Evolutionary conservation across 2,329 filamentous ascomycete species (phyloP), one percentile per base, ranked within the genome.

Genomic region (Taxawa tesnikishii): DNA sequence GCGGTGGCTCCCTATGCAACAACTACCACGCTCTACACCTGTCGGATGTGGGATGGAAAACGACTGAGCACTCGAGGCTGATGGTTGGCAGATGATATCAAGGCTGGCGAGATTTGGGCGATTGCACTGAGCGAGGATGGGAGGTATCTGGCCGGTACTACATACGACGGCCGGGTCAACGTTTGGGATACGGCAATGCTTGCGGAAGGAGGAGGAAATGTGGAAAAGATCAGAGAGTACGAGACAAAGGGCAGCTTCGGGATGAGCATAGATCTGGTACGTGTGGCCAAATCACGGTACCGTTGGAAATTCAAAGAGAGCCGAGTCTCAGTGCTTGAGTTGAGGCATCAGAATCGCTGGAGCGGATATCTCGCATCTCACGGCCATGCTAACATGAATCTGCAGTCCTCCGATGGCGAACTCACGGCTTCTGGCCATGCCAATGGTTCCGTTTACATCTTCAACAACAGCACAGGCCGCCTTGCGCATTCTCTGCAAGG

Each of bases 171-270:
- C 3, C 74, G 79, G 33, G 75, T 96, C 49, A 85, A 87, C 46
- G 81, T 96, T 25, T 96, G 87, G 83, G 78, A 93, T 50, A 51
- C 61, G 12, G 48, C 57, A 9, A 45, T 40, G 17, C 41, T 54
- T 21, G 28, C 43, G 3, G 13, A 26, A 8, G 59, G 62, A 23
- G 55, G 71, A 24, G 35, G 32, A 5, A 26, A 15, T 11, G 38
- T 47, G 23, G 57, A 60, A 14, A 83, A 81, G 57, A 76, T 90
- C 38, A 69, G 75, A 31, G 76, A 87, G 47, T 94, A 90, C 50
- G 85, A 94, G 62, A 94, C 88, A 1, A 84, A 88, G 45, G 85
- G 85, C 10, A 88, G 80, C 55, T 96, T 94, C 59, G 88, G 85
- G 23, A 74, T 90, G 60, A 81, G 80, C 48, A 76, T 98, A 39